These are phyloP conservation scores for Macrolepiota dolichaula DNA, from an alignment of 768 basidiomycete species.

Conservation along the genomic window DNA sequence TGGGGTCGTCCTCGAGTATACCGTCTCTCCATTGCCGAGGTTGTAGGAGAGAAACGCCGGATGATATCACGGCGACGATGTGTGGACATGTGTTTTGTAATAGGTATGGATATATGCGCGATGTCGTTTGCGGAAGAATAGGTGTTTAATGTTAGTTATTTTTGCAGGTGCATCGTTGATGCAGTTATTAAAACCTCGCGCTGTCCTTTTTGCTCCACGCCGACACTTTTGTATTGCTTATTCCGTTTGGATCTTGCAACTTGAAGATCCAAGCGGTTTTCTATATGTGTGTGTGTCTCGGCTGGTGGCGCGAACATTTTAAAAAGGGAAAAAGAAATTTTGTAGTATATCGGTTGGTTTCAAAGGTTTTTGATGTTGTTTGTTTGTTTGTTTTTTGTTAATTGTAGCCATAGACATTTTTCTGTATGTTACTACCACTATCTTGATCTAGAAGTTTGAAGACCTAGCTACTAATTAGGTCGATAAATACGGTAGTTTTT, in stretches of 20 bases:
- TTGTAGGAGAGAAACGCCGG: constrained; percentile 45
- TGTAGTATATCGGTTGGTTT: too few relatives aligned
- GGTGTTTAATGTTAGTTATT: too few relatives aligned
- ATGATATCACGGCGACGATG: constrained; percentile 54
- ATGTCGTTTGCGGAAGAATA: too few relatives aligned
- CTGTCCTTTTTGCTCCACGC: constrained; percentile 51
- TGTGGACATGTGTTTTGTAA: constrained; percentile 66
- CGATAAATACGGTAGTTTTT: not conserved
- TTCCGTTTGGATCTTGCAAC: constrained; percentile 40
- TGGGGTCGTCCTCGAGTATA: constrained; percentile 10
- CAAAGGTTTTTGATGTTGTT: too few relatives aligned
- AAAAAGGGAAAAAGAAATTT: too few relatives aligned
- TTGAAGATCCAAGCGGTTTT: not conserved
- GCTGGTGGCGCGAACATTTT: too few relatives aligned
- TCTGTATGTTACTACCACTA: not conserved
- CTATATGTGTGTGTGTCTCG: too few relatives aligned
- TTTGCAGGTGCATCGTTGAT: constrained; percentile 49
- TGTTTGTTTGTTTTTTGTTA: too few relatives aligned
- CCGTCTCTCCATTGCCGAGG: constrained; percentile 45
- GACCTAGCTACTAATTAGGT: not conserved
- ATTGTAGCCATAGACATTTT: constrained; percentile 4
- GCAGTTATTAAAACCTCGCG: constrained; percentile 40
- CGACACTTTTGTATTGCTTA: constrained; percentile 51
- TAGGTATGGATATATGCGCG: constrained; percentile 32
- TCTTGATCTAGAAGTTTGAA: not conserved